These are phyloP conservation scores for Ilyonectria robusta DNA, from an alignment of 2,329 filamentous ascomycete species.

Conservation along the genomic window DNA sequence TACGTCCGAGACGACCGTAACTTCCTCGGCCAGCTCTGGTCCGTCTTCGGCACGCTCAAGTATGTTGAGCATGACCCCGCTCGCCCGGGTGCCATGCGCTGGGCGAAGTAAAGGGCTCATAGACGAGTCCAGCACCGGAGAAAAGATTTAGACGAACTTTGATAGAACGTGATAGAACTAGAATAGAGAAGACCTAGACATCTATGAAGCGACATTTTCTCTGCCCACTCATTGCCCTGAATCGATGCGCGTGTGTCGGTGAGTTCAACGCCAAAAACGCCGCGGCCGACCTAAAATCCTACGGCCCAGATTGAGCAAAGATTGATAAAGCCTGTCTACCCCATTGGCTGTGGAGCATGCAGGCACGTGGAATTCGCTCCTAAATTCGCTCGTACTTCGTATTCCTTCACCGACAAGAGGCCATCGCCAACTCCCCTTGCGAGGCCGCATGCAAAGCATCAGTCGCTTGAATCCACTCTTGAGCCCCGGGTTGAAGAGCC, in stretches of 20 bases:
- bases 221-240: not conserved
- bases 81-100: constrained; percentile 42
- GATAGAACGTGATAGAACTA: constrained; percentile 18
- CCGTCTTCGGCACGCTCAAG: constrained; percentile 48
- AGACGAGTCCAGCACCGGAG: not conserved
- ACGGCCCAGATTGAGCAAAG: not conserved
- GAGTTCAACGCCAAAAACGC: not conserved
- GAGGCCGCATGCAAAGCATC: too few species aligned
- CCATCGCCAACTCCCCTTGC: too few species aligned
- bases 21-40: constrained; percentile 49
- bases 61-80: constrained; percentile 49
- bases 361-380: not conserved
- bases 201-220: not conserved
- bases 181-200: not conserved
- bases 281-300: not conserved
- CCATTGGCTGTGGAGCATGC: not conserved
- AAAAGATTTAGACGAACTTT: constrained; percentile 25
- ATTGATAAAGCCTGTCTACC: not conserved
- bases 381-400: not conserved
- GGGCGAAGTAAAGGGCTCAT: constrained; percentile 42
- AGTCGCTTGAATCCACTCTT: too few species aligned
- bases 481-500: too few species aligned
- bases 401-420: not conserved
- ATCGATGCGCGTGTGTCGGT: not conserved
- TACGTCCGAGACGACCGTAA: constrained; percentile 71